phyloP scores from a whole-genome alignment of 768 basidiomycete species.

The Kwoniella sp. region DNA sequence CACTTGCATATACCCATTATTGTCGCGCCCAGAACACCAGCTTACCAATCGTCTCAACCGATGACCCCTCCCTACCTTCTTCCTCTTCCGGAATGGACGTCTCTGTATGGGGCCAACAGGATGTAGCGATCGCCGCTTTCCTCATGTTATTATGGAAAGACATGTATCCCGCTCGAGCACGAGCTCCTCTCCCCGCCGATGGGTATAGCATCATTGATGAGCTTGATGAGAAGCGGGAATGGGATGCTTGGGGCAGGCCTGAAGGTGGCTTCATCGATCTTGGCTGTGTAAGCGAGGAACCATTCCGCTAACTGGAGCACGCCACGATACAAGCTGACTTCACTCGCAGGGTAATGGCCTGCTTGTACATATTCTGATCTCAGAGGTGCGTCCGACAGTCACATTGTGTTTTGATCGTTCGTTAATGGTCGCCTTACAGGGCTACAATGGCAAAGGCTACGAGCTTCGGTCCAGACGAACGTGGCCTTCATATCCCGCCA shows the following conservation, averaged over 20 bases:
- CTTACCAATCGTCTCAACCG: conserved; percentile 10
- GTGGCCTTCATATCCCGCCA: conserved; percentile 74
- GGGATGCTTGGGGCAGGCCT: conserved; percentile 76
- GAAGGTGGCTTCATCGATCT: conserved; percentile 85
- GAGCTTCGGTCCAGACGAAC: conserved; percentile 83
- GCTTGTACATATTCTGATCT: conserved; percentile 78
- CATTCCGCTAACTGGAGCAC: background rate
- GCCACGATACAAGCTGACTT: conserved; percentile 4
- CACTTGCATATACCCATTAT: background rate
- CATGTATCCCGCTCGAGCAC: conserved; percentile 59
- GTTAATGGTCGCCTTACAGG: conserved; percentile 54
- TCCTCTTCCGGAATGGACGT: conserved; percentile 20
- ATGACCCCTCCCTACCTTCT: conserved; percentile 16
- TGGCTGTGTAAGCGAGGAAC: conserved; percentile 66
- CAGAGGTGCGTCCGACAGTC: conserved; percentile 60
- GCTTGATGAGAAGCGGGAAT: conserved; percentile 58
- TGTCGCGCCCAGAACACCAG: conserved; percentile 1
- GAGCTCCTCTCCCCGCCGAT: conserved; percentile 3
- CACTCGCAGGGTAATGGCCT: conserved; percentile 82
- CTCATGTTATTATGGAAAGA: conserved; percentile 88
- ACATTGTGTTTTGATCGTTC: conserved; percentile 1
- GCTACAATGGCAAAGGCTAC: conserved; percentile 79
- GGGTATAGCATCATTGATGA: background rate
- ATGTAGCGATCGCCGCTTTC: conserved; percentile 92
- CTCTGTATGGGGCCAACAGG: conserved; percentile 61